phyloP scores from a whole-genome alignment of 176 grass and related monocot genomes.

The Elymus sibiricus region DNA sequence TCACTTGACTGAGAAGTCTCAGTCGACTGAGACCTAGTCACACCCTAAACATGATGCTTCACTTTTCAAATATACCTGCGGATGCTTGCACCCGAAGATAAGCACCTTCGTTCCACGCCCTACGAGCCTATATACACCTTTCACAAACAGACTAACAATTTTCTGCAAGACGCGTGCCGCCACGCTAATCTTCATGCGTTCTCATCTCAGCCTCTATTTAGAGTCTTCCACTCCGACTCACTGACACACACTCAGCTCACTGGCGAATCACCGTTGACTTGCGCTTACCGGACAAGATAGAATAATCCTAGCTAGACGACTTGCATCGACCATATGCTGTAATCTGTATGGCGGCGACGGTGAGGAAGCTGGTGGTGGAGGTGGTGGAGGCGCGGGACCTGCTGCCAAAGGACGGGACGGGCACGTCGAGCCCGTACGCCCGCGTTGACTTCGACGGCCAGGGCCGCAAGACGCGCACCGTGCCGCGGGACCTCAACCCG shows the following conservation, averaged over 20 bases:
- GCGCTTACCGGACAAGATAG: neutral
- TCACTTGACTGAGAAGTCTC: no score
- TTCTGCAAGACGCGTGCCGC: neutral
- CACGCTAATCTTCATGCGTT: neutral
- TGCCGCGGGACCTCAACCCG: constrained; percentile 61
- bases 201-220: neutral
- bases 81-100: constrained; percentile 50
- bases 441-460: constrained; percentile 86
- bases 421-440: constrained; percentile 88
- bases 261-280: neutral
- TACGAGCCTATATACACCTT: neutral
- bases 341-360: constrained; percentile 39
- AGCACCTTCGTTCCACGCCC: constrained; percentile 37
- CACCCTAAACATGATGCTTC: neutral
- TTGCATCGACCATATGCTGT: neutral
- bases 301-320: neutral
- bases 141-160: neutral
- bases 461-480: constrained; percentile 76
- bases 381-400: constrained; percentile 81
- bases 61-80: neutral
- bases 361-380: constrained; percentile 88
- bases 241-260: neutral
- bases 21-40: no score
- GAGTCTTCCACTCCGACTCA: constrained; percentile 12
- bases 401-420: constrained; percentile 84